Evolutionary conservation across 192 early-diverging fungal genomes (phyloP).

Genomic region (Podila epicladia): DNA sequence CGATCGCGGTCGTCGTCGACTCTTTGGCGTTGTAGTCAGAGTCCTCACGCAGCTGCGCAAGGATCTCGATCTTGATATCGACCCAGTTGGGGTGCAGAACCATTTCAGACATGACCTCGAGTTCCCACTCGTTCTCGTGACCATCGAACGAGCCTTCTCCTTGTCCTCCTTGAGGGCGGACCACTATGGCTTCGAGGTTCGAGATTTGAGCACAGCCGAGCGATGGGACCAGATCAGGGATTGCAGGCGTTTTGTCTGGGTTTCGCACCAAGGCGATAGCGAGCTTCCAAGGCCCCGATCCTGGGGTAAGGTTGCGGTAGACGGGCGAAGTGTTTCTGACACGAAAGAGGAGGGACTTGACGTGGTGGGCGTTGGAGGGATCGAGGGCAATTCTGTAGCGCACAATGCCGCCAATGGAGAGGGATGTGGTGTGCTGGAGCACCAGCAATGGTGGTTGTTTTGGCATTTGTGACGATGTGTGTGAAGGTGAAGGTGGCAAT

Average conservation of each 20-base stretch:
- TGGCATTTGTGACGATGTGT: not conserved
- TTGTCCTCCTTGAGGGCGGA: not conserved
- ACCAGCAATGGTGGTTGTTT: slow-evolving; percentile 11
- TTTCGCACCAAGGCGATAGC: slow-evolving; percentile 22
- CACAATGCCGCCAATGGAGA: slow-evolving; percentile 40
- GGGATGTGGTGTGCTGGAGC: slow-evolving; percentile 23
- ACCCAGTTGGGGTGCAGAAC: slow-evolving; percentile 36
- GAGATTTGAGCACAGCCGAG: slow-evolving; percentile 40
- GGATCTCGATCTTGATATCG: slow-evolving; percentile 37
- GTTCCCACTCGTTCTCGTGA: slow-evolving; percentile 34
- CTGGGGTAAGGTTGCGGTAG: slow-evolving; percentile 30
- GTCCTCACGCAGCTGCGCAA: slow-evolving; percentile 8
- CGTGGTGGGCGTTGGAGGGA: not conserved
- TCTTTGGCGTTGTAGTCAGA: not conserved
- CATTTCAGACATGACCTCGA: slow-evolving; percentile 48
- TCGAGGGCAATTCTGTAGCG: slow-evolving; percentile 32
- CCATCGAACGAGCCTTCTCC: slow-evolving; percentile 3
- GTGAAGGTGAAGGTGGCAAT: too few species aligned
- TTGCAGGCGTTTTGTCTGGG: slow-evolving; percentile 22
- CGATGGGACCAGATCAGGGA: slow-evolving; percentile 27
- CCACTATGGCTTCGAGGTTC: slow-evolving; percentile 16
- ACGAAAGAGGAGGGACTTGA: slow-evolving; percentile 29
- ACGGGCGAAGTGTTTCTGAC: slow-evolving; percentile 26
- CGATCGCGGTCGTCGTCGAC: not conserved
- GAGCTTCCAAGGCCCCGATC: slow-evolving; percentile 48